These are phyloP conservation scores for Posidonia australis DNA, from an alignment of 106 monocot species.

Conservation along the genomic window DNA sequence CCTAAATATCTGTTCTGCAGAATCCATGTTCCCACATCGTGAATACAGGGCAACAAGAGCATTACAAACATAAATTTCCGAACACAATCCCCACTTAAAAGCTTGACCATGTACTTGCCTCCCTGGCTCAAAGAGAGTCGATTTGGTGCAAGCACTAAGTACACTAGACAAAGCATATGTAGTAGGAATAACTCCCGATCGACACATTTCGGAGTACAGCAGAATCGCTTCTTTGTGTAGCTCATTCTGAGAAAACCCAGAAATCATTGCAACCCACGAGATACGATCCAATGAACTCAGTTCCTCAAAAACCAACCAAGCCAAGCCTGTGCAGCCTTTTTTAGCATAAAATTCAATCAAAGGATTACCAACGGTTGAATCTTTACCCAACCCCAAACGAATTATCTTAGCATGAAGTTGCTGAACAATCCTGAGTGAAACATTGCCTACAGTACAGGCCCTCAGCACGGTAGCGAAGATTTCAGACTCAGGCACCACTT, in stretches of 20 bases:
- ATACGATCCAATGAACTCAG: conserved; percentile 38
- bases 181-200: conserved; percentile 36
- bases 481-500: conserved; percentile 4
- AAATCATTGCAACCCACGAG: conserved; percentile 83
- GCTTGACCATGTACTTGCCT: conserved; percentile 50
- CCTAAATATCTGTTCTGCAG: conserved; percentile 38
- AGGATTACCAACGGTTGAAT: conserved; percentile 50
- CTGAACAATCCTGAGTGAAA: conserved; percentile 22
- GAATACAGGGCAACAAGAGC: conserved; percentile 67
- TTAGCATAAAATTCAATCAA: conserved; percentile 74
- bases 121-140: conserved; percentile 34
- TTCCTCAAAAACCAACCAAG: conserved; percentile 47
- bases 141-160: conserved; percentile 65
- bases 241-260: conserved; percentile 63
- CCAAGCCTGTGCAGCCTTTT: conserved; percentile 26
- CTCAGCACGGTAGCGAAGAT: conserved; percentile 31
- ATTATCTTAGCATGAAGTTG: conserved; percentile 57
- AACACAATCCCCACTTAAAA: conserved; percentile 47
- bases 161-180: conserved; percentile 71
- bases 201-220: conserved; percentile 46
- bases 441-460: conserved; percentile 28
- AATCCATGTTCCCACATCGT: conserved; percentile 18
- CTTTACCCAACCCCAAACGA: conserved; percentile 20
- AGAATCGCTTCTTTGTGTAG: conserved; percentile 43
- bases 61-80: conserved; percentile 64